Evolutionary conservation across 1,139 yeast species (phyloP), one percentile per base, ranked within the genome.

Genomic region (Suzukiozyma palmioleophila): DNA sequence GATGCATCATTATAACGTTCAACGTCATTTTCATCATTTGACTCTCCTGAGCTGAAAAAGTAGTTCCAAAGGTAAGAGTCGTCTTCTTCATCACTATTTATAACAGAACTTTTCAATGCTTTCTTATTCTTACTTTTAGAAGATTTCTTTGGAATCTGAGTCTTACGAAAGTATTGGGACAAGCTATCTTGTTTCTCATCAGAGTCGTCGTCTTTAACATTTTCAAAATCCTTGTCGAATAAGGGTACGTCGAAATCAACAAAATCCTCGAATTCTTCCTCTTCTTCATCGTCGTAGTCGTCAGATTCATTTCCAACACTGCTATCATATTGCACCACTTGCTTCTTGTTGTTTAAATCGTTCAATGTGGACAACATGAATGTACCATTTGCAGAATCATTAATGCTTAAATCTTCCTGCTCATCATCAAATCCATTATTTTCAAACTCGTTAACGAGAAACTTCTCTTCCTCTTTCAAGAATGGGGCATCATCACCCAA

Each of bases 1-100:
- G 43, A 35, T 8, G 26, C 39, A 8, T 46, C 50, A 26, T 41
- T 50, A 29, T 58, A 61, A 28, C 59, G 64, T 38, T 62, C 68
- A 26, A 59, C 62, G 29, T 59, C 57, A 14, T 57, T 60, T 18
- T 57, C 61, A 11, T 60, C 68, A 11, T 54, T 52, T 33, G 65
- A 61, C 62, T 33, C 66, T 53, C 70, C 70, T 30, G 68, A 57
- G 58, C 77, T 61, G 56, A 75, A 74, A 44, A 75, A 75, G 51
- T 75, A 75, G 54, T 74, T 75, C 79, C 79, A 75, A 33, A 75
- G 60, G 47, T 75, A 75, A 5, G 74, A 64, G 50, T 73, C 81
- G 45, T 75, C 79, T 22, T 73, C 79, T 36, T 72, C 75, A 40
- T 72, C 77, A 42, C 69, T 62, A 40, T 57, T 59, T 34, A 45